Conservation (phyloP, 345 rosid genomes). For the Pelargonium nanum region DNA sequence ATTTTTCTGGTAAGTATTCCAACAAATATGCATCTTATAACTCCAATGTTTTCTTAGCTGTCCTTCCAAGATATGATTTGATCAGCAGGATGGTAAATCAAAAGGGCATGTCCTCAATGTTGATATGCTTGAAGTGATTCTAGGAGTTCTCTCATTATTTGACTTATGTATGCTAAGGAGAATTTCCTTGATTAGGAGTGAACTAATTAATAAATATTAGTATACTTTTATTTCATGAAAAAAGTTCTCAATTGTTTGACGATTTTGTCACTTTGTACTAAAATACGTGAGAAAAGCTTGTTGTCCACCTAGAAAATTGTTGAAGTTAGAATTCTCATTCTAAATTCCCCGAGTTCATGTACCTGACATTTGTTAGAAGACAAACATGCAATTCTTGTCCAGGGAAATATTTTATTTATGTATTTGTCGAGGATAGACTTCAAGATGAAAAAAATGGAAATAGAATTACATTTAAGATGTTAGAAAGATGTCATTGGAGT, state of each 20-base stretch:
- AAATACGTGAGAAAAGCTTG: neutral
- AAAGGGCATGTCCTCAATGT: neutral
- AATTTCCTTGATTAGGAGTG: neutral
- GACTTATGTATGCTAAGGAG: neutral
- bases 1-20: neutral
- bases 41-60: neutral
- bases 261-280: neutral
- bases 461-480: neutral
- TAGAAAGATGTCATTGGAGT: neutral
- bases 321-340: neutral
- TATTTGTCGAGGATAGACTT: neutral
- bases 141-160: too few species aligned
- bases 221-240: neutral
- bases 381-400: neutral
- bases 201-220: neutral
- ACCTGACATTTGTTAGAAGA: neutral
- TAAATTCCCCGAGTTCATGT: neutral
- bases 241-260: neutral
- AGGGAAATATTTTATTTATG: neutral
- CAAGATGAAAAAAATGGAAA: neutral
- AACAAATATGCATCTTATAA: neutral
- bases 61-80: neutral
- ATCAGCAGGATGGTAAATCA: neutral
- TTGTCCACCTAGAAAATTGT: too few species aligned
- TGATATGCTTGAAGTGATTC: neutral